phyloP scores from a whole-genome alignment of 371 early-diverging fungal species.

The Rhizopus arrhizus region DNA sequence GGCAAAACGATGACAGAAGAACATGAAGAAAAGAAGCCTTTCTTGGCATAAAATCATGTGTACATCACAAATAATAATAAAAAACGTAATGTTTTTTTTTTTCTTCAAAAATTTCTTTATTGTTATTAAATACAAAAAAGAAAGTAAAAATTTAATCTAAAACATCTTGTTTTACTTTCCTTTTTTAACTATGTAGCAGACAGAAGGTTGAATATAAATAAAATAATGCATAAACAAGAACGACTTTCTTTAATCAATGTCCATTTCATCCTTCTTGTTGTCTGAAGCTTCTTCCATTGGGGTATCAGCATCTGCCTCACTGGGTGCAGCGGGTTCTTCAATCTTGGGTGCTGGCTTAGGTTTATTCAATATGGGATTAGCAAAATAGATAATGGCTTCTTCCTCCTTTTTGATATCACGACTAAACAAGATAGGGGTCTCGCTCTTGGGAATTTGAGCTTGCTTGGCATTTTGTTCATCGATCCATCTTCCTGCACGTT shows the following conservation, averaged over 20 bases:
- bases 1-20: constrained; percentile 8
- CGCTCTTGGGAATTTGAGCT: constrained; percentile 73
- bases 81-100: not conserved
- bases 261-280: constrained; percentile 67
- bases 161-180: not conserved
- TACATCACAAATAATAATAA: not conserved
- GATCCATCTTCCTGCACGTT: constrained; percentile 86
- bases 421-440: constrained; percentile 69
- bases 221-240: constrained; percentile 37
- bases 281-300: constrained; percentile 43
- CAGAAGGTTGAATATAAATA: not conserved
- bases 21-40: constrained; percentile 37
- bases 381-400: constrained; percentile 61
- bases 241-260: constrained; percentile 57
- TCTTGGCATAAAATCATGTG: constrained; percentile 19
- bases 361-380: constrained; percentile 83
- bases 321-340: constrained; percentile 34
- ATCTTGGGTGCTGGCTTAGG: constrained; percentile 84
- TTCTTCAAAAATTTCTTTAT: not conserved
- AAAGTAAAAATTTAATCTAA: not conserved
- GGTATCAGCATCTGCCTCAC: constrained; percentile 45
- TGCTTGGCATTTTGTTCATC: constrained; percentile 79
- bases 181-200: not conserved
- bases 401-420: constrained; percentile 79
- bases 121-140: no score